These are phyloP conservation scores for Chrysochromulina parva DNA, from an alignment of 78 protist genomes.

Conservation along the genomic window DNA sequence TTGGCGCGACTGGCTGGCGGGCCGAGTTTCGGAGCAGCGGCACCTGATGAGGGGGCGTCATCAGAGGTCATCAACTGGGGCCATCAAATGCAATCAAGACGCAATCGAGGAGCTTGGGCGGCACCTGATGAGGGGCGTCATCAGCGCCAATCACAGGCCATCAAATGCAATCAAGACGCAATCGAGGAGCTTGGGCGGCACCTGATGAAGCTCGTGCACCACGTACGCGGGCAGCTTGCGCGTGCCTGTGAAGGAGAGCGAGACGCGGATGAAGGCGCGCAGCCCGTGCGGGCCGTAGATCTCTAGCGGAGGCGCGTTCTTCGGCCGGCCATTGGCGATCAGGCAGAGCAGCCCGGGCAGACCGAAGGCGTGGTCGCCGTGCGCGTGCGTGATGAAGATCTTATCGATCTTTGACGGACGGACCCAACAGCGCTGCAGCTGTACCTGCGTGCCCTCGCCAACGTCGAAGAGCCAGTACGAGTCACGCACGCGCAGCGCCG, in stretches of 20 bases:
- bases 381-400: constrained; percentile 64
- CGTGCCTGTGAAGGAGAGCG: background rate
- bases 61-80: no score
- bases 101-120: background rate
- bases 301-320: background rate
- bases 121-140: background rate
- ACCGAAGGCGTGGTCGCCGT: constrained; percentile 66
- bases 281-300: constrained; percentile 9
- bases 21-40: no score
- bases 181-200: background rate
- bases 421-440: constrained; percentile 34
- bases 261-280: background rate
- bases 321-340: background rate
- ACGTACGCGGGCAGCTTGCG: background rate
- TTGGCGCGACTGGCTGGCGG: no score
- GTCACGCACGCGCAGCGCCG: constrained; percentile 2
- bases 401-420: background rate
- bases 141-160: no score
- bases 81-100: no score
- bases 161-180: no score
- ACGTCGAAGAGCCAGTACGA: constrained; percentile 56
- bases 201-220: constrained; percentile 11
- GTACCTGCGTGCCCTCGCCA: constrained; percentile 67
- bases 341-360: constrained; percentile 51
- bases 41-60: no score